Conservation (phyloP, 257 asterid species). For the Phtheirospermum japonicum region DNA sequence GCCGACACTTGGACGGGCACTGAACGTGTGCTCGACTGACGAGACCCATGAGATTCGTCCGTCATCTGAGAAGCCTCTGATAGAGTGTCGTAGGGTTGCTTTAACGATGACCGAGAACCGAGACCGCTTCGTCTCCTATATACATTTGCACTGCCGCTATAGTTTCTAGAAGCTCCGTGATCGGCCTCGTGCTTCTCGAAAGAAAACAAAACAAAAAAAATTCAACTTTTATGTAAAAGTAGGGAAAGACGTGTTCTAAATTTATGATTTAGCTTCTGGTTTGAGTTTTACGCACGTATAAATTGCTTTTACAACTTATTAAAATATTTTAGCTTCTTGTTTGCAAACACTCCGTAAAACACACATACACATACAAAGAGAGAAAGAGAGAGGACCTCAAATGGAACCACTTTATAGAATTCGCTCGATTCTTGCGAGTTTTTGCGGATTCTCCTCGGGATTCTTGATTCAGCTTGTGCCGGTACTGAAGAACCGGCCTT, state of each 20-base stretch:
- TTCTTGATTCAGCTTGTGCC: slow-evolving; percentile 46
- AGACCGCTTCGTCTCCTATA: slow-evolving; percentile 47
- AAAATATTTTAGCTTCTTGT: too few species aligned
- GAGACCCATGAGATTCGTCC: slow-evolving; percentile 56
- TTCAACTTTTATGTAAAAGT: neutral
- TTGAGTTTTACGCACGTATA: too few species aligned
- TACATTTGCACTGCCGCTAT: slow-evolving; percentile 28
- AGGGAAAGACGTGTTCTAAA: too few species aligned
- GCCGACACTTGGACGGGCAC: slow-evolving; percentile 59
- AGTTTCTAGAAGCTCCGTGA: slow-evolving; percentile 35
- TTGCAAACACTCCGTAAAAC: neutral
- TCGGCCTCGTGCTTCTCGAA: slow-evolving; percentile 43
- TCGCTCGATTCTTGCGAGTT: slow-evolving; percentile 47
- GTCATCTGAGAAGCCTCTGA: slow-evolving; percentile 78
- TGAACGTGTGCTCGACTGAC: slow-evolving; percentile 50
- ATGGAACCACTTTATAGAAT: slow-evolving; percentile 38
- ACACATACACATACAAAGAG: neutral
- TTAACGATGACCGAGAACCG: slow-evolving; percentile 40
- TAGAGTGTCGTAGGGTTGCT: slow-evolving; percentile 55
- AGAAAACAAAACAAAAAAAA: neutral
- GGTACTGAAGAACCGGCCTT: slow-evolving; percentile 39
- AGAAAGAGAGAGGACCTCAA: slow-evolving; percentile 48
- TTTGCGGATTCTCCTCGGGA: slow-evolving; percentile 52
- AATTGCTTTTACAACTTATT: too few species aligned
- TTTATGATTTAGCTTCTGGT: too few species aligned